Percentiles rank a stretch among this genome's conserved stretches.
phyloP scores from a whole-genome alignment of 768 basidiomycete genomes.

The Lactarius deliciosus region DNA sequence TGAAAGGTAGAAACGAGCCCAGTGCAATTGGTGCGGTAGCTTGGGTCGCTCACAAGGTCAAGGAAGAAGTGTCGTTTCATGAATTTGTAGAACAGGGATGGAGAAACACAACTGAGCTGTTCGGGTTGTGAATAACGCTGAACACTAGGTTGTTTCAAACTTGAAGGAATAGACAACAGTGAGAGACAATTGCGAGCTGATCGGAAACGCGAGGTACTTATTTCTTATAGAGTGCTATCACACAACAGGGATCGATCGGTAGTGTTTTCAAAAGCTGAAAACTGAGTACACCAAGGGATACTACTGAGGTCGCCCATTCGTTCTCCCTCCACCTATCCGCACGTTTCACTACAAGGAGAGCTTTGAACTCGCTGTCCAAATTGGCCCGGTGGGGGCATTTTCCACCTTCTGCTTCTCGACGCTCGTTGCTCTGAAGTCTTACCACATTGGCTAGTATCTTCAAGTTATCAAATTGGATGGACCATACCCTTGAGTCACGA shows the following conservation, averaged over 20 bases:
- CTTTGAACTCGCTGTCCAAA: no score
- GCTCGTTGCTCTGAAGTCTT: no score
- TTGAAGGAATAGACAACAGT: background rate
- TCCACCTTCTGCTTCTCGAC: no score
- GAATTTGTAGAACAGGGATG: slow-evolving; percentile 56
- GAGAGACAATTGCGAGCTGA: background rate
- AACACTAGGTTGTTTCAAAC: background rate
- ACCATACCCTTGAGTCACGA: no score
- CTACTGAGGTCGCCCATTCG: no score
- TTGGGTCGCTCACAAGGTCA: slow-evolving; percentile 59
- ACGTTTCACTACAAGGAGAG: no score
- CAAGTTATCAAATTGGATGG: no score
- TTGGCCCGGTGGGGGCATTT: no score
- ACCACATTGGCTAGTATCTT: no score
- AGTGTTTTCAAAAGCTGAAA: background rate
- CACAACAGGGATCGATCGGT: background rate
- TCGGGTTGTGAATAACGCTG: slow-evolving; percentile 40
- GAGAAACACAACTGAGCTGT: slow-evolving; percentile 62
- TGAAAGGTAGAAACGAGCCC: slow-evolving; percentile 82
- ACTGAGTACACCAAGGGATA: no score
- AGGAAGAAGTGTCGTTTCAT: slow-evolving; percentile 50
- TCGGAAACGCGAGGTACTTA: background rate
- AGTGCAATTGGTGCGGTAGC: slow-evolving; percentile 64
- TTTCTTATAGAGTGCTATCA: background rate
- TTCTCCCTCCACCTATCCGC: no score